Evolutionary conservation across 2,329 filamentous ascomycete species (phyloP), one percentile per base, ranked within the genome.

Genomic region (Leptographium radiaticola): DNA sequence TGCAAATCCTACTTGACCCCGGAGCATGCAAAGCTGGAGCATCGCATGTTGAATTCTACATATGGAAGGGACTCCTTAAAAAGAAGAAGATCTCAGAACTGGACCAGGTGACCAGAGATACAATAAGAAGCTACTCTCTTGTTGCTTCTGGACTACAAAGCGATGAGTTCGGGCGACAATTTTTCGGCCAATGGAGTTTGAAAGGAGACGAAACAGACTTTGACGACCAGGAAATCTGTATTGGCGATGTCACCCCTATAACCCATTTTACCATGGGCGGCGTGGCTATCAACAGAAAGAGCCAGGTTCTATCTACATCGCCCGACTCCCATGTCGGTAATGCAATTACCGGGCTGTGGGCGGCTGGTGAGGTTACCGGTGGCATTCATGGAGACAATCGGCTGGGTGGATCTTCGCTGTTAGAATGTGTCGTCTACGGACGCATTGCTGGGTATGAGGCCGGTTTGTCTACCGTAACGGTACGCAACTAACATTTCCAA

Each of bases 251-350:
- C 89, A 91, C 97, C 78, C 93, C 93, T 46, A 91, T 98, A 40
- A 86, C 97, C 51, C 93, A 98, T 77, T 98, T 97, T 77, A 98
- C 93, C 74, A 98, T 97, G 93, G 93, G 93, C 69, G 93, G 93
- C 77, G 93, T 97, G 62, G 91, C 96, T 74, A 97, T 98, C 77
- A 94, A 97, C 77, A 91, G 96, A 77, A 85, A 93, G 73, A 86
- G 91, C 49, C 81, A 96, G 72, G 90, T 95, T 61, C 79, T 98
- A 67, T 95, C 96, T 80, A 54, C 56, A 2, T 6, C 31, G 15
- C 51, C 55, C 1, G 71, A 75, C 56, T 36, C 54, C 2, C 10
- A 48, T 5, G 83, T 95, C 59, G 74, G 89, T 74, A 81, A 93
- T 80, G 89, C 91, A 50, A 96, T 98, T 67, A 87, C 95, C 18